A percentile compares a stretch with the other conserved stretches of the same genome.
These are phyloP conservation scores for Backusella sp. DNA, from an alignment of 192 early-diverging fungal genomes.

Conservation along the genomic window DNA sequence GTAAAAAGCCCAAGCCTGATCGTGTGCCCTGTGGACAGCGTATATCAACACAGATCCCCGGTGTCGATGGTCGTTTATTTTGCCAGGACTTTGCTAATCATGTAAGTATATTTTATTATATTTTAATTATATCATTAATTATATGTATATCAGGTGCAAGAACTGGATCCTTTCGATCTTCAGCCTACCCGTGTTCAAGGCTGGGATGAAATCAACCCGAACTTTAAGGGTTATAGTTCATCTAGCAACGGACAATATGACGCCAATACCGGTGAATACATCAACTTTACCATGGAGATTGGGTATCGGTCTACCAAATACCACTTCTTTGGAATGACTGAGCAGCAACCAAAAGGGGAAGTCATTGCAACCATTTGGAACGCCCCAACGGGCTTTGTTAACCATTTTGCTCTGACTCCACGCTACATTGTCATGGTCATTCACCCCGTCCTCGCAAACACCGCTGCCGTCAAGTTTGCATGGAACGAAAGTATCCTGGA, in stretches of 20 bases:
- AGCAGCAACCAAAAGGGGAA: slow-evolving; percentile 61
- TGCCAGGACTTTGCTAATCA: slow-evolving; percentile 69
- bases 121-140: too few relatives aligned
- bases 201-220: slow-evolving; percentile 61
- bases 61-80: slow-evolving; percentile 62
- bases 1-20: slow-evolving; percentile 57
- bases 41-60: slow-evolving; percentile 58
- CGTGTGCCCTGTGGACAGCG: slow-evolving; percentile 66
- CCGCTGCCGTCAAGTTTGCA: slow-evolving; percentile 64
- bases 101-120: slow-evolving; percentile 29
- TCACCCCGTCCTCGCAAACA: slow-evolving; percentile 55
- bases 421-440: slow-evolving; percentile 71
- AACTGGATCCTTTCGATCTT: slow-evolving; percentile 65
- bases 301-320: slow-evolving; percentile 66
- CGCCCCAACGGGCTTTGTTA: slow-evolving; percentile 68
- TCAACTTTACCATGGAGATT: slow-evolving; percentile 73
- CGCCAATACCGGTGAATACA: slow-evolving; percentile 67
- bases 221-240: slow-evolving; percentile 65
- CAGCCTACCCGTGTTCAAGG: slow-evolving; percentile 57
- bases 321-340: slow-evolving; percentile 63
- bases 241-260: slow-evolving; percentile 73
- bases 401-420: slow-evolving; percentile 74
- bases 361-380: slow-evolving; percentile 57
- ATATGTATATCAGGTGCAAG: slow-evolving; percentile 47
- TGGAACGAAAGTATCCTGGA: slow-evolving; percentile 74